Evolutionary conservation across 164 flowering plant genomes (phyloP), one percentile per base, ranked within the genome.

Genomic region (Magnolia kwangsiensis): DNA sequence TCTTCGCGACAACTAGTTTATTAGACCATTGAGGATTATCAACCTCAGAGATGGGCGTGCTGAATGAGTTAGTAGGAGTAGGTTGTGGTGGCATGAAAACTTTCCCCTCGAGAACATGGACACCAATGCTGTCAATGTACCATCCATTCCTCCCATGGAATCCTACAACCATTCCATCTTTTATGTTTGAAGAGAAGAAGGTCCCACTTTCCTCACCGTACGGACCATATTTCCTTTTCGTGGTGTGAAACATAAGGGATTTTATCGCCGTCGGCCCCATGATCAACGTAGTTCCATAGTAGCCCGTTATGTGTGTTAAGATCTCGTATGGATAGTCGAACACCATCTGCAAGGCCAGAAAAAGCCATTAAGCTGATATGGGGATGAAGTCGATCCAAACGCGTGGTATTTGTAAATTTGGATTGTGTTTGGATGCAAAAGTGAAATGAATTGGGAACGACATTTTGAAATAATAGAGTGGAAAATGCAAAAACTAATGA

Each of bases 161-260:
- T 51, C 98, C 97, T 31, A 92, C 91, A 23, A 94, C 79, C 78
- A 67, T 86, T 27, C 96, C 95, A 79, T 85, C 88, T 8, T 72
- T 75, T 37, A 79, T 21, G 29, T 84, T 83, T 51, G 87, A 78
- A 11, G 91, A 74, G 78, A 94, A 92, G 16, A 78, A 70, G 10
- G 78, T 79, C 63, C 98, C 98, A 84, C 86, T 87, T 81, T 88
- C 92, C 50, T 91, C 95, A 20, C 98, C 98, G 67, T 61, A 94
- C 3, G 98, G 98, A 7, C 98, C 97, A 71, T 94, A 83, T 58
- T 83, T 86, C 31, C 78, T 75, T 78, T 86, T 91, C 10, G 86
- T 91, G 16, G 98, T 91, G 82, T 90, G 89, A 78, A 94, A 92
- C 29, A 96, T 86, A 16, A 94, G 80, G 10, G 97, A 91, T 81